Evolutionary conservation across 2,329 filamentous ascomycete species (phyloP).

Genomic region (Endoconidiophora laricicola): DNA sequence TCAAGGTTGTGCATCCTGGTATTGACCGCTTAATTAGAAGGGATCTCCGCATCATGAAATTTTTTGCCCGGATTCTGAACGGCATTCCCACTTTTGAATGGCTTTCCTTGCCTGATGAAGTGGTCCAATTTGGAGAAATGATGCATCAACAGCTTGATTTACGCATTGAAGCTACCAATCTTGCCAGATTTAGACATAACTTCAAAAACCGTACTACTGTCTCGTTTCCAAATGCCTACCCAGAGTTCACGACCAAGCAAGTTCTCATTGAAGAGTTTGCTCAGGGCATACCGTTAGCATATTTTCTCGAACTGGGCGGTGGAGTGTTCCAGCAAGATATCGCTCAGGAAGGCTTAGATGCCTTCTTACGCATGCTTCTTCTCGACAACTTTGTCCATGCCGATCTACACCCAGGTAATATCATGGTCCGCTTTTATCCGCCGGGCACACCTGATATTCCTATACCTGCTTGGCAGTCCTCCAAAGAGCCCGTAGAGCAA

Average conservation of each 20-base stretch:
- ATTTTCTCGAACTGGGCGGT: conserved; percentile 81
- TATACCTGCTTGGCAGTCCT: conserved; percentile 23
- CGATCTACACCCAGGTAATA: conserved; percentile 91
- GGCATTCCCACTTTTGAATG: conserved; percentile 87
- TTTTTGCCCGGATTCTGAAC: conserved; percentile 76
- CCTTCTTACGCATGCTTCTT: conserved; percentile 89
- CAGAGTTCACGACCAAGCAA: conserved; percentile 79
- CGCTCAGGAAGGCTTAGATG: conserved; percentile 84
- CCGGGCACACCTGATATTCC: conserved; percentile 51
- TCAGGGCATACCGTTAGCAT: conserved; percentile 77
- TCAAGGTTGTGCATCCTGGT: conserved; percentile 87
- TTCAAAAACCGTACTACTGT: conserved; percentile 80
- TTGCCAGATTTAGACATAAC: conserved; percentile 74
- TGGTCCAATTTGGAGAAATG: conserved; percentile 90
- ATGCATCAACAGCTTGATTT: conserved; percentile 95
- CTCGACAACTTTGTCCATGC: conserved; percentile 97
- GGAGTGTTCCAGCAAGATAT: conserved; percentile 90
- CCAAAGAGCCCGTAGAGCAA: conserved; percentile 21
- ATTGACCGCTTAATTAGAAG: conserved; percentile 82
- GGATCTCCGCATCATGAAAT: conserved; percentile 82
- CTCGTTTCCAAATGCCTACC: conserved; percentile 94
- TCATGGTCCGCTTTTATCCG: conserved; percentile 98
- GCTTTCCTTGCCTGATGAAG: conserved; percentile 90
- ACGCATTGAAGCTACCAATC: conserved; percentile 82
- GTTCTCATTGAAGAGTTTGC: conserved; percentile 93